Conservation (phyloP, 2,329 filamentous ascomycete genomes). For the Juglanconis juglandina region DNA sequence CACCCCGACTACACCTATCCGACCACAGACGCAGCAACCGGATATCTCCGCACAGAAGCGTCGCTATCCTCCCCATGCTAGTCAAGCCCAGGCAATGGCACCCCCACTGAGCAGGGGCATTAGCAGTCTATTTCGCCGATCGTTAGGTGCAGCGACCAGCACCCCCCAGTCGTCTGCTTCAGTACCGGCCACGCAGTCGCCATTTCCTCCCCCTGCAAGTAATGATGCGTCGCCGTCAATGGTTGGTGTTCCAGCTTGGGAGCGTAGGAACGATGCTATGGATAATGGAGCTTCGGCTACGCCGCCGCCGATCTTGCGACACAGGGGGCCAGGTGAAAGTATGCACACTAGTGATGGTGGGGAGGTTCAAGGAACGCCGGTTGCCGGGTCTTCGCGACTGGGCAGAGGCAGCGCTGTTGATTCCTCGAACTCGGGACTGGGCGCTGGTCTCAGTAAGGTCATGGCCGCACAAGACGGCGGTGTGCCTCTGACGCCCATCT, state of each 20-base stretch:
- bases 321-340: neutral
- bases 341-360: neutral
- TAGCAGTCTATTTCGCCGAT: conserved; percentile 17
- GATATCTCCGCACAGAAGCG: conserved; percentile 28
- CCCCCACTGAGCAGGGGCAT: conserved; percentile 14
- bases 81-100: conserved; percentile 24
- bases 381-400: neutral
- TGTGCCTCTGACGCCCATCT: neutral
- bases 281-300: conserved; percentile 15
- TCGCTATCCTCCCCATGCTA: conserved; percentile 18
- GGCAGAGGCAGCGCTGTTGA: neutral
- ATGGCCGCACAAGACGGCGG: conserved; percentile 9
- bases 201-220: conserved; percentile 7
- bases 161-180: conserved; percentile 10
- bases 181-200: conserved; percentile 5
- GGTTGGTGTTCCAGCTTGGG: conserved; percentile 13
- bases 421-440: conserved; percentile 9
- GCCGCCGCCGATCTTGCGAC: conserved; percentile 17
- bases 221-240: neutral
- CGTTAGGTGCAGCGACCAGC: conserved; percentile 7
- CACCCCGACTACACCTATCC: conserved; percentile 18
- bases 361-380: neutral
- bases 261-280: conserved; percentile 1
- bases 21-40: conserved; percentile 26
- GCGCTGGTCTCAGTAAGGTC: conserved; percentile 9